Evolutionary conservation across 352 stramenopile species (phyloP), one percentile per base, ranked within the genome.

Genomic region (Aphanomyces stellatus): DNA sequence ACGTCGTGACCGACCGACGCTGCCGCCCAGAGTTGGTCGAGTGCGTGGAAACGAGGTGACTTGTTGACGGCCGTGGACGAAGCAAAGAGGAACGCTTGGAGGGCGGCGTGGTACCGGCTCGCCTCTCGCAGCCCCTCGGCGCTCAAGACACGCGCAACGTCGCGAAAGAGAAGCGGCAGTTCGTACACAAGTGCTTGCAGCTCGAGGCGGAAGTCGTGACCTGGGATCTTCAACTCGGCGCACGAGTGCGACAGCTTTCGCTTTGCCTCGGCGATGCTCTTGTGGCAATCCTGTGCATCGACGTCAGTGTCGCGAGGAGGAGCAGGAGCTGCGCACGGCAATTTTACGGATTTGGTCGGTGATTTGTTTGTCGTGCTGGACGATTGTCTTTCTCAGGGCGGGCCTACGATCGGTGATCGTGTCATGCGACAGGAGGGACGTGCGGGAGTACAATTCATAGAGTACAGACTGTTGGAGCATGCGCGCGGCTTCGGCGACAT

Each of bases 281-380:
- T 87, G 46, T 68, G 80, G 57, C 88, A 59, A 34, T 91, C 82
- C 81, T 92, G 53, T 25, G 19, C 11, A 28, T 46, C 37, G n/a
- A 33, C 15, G 40, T 22, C 22, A 24, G 53, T 53, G 22, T 56
- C 51, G 62, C 53, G 1, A 24, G 4, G 2, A 66, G 10, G 25
- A 10, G 27, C 1, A 67, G 11, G 3, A 4, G 11, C 15, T 73
- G 33, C 75, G 69, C 53, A 92, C 84, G 53, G 74, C 67, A 43
- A 85, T 81, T 66, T 93, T 93, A 63, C 81, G 77, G 55, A 89
- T 89, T 67, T 89, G 90, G 73, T 93, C 80, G 31, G 74, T 77
- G 17, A 89, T 74, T 61, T 90, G 81, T 56, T 93, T 93, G 22
- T 93, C 82, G 51, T 93, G 88, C 64, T 89, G 79, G 66, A 88